phyloP scores from a whole-genome alignment of 768 basidiomycete species.

The Strobilomyces dryophilus region DNA sequence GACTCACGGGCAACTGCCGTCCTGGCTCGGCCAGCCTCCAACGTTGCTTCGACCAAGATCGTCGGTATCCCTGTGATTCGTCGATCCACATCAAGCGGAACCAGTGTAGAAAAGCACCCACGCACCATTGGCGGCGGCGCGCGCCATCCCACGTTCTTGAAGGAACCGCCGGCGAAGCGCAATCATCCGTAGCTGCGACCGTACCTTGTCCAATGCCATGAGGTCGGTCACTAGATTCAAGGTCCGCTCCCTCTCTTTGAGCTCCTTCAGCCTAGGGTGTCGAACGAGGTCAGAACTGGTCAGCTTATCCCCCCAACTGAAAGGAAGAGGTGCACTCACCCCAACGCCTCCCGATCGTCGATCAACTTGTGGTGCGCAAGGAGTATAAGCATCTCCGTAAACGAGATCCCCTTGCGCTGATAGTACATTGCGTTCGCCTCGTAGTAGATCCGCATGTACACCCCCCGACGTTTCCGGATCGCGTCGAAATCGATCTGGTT shows the following conservation, averaged over 20 bases:
- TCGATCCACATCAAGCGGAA: neutral
- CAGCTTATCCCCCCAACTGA: neutral
- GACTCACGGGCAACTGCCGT: conserved; percentile 41
- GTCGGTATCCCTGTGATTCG: conserved; percentile 56
- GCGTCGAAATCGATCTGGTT: conserved; percentile 58
- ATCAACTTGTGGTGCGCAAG: conserved; percentile 91
- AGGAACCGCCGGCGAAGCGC: conserved; percentile 68
- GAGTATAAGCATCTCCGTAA: conserved; percentile 83
- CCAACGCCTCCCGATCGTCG: conserved; percentile 80
- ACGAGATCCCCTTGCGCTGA: conserved; percentile 78
- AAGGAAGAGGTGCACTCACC: conserved; percentile 40
- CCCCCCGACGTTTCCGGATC: conserved; percentile 61
- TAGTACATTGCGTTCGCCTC: conserved; percentile 78
- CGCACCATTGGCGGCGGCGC: neutral
- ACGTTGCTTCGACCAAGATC: conserved; percentile 54
- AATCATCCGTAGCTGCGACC: conserved; percentile 74
- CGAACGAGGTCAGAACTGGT: neutral
- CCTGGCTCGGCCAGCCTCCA: conserved; percentile 30
- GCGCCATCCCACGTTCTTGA: conserved; percentile 43
- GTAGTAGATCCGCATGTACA: conserved; percentile 78
- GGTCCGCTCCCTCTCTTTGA: conserved; percentile 69
- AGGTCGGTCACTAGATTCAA: conserved; percentile 79
- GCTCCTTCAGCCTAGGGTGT: conserved; percentile 66
- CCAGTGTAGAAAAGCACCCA: neutral
- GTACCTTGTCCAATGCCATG: conserved; percentile 81